Base-by-base conservation (phyloP, 768 basidiomycete species). In the Leccinum incarnatum region DNA sequence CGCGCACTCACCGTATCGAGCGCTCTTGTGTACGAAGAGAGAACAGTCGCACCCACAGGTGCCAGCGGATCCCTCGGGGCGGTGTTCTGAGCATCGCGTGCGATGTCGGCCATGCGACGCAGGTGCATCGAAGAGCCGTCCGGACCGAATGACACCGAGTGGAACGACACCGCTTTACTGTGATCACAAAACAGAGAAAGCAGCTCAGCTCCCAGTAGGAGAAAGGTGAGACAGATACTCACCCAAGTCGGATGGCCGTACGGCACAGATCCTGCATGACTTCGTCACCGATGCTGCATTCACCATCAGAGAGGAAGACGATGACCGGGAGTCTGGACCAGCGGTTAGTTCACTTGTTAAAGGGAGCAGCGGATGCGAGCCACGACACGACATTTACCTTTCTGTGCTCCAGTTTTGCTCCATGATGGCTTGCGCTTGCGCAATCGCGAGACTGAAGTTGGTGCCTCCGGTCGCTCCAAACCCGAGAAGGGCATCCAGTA, bases 151-250 rank as follows among this genome's bases (percentile, higher is more conserved):
- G 81, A 77, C 21, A 87, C 80, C 0, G 83, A 67, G 50, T 86
- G 85, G 64, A 86, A 81, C 0, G 84, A 83, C 1, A 84, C 70
- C 0, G 83, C 70, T 71, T 82, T 81, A 17, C 85, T 86, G 46
- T 15, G 2, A 32, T 47, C 0, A 2, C 19, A 21, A 45, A 25
- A 4, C 23, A 46, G 15, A 52, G 23, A 3, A 3, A 15, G 2
- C 14, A 23, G 40, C n/a, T 62, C 37, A 57, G 51, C 21, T 45
- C 14, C 17, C 2, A 19, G 1, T 5, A 7, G 0, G n/a, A 0
- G 14, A 32, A 4, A 19, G 9, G 17, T 4, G 9, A 17, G 2
- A 15, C n/a, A 19, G 5, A n/a, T 2, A 7, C 66, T 34, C 58
- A 82, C 82, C 84, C 82, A 4, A 75, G 77, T 21, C 72, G 69